These are phyloP conservation scores for Apiospora saccharicola DNA, from an alignment of 2,329 filamentous ascomycete genomes.

Conservation along the genomic window DNA sequence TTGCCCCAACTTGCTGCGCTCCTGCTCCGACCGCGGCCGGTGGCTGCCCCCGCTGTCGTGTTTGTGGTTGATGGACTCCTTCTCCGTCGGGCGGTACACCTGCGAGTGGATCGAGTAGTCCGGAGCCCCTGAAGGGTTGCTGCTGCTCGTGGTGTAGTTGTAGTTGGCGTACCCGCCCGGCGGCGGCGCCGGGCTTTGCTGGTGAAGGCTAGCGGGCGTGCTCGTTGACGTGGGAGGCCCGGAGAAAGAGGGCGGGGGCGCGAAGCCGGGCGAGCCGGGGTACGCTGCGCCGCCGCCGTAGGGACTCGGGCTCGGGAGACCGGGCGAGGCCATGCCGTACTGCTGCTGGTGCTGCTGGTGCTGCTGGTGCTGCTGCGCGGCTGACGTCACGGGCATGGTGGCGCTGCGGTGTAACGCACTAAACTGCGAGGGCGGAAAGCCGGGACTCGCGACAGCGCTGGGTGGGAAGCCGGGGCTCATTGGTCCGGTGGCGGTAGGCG, in stretches of 20 bases:
- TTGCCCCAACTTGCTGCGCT: slow-evolving; percentile 64
- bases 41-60: slow-evolving; percentile 52
- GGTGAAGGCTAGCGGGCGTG: slow-evolving; percentile 37
- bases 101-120: slow-evolving; percentile 73
- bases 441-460: slow-evolving; percentile 45
- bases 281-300: slow-evolving; percentile 55
- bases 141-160: slow-evolving; percentile 42
- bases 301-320: slow-evolving; percentile 46
- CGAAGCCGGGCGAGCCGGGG: slow-evolving; percentile 53
- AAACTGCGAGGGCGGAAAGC: slow-evolving; percentile 51
- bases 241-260: slow-evolving; percentile 43
- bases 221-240: slow-evolving; percentile 25
- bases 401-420: slow-evolving; percentile 53
- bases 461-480: slow-evolving; percentile 46
- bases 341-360: slow-evolving; percentile 12
- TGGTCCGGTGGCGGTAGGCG: slow-evolving; percentile 37
- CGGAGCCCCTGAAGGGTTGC: slow-evolving; percentile 26
- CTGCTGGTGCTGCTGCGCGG: slow-evolving; percentile 27
- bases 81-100: slow-evolving; percentile 72
- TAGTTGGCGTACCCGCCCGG: slow-evolving; percentile 66
- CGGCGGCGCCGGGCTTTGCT: slow-evolving; percentile 48
- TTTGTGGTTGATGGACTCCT: slow-evolving; percentile 57
- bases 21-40: slow-evolving; percentile 53
- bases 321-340: slow-evolving; percentile 48
- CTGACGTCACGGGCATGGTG: slow-evolving; percentile 54